Conservation (phyloP, 2,329 filamentous ascomycete genomes). For the Colletotrichum lindemuthianum region DNA sequence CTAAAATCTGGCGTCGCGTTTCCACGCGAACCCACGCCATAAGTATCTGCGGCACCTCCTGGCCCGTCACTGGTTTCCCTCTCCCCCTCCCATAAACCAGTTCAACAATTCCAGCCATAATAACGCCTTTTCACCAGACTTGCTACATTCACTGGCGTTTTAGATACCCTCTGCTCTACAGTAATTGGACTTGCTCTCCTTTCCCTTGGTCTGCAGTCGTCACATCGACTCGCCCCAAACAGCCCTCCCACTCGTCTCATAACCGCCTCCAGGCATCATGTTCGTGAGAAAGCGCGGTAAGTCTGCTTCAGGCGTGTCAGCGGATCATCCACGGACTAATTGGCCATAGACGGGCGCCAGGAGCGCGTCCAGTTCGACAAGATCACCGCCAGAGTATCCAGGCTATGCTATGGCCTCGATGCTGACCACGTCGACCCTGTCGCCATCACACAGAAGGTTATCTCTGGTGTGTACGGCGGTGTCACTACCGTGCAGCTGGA, state of each 20-base stretch:
- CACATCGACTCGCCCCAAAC: neutral
- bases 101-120: conserved; percentile 14
- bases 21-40: conserved; percentile 35
- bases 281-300: conserved; percentile 72
- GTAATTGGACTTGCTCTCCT: neutral
- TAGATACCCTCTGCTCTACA: conserved; percentile 21
- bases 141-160: conserved; percentile 13
- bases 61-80: neutral
- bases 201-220: conserved; percentile 2
- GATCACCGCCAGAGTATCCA: conserved; percentile 97
- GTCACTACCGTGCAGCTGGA: conserved; percentile 97
- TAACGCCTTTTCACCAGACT: conserved; percentile 13
- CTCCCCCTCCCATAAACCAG: conserved; percentile 23
- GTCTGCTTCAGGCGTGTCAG: conserved; percentile 41
- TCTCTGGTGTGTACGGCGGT: conserved; percentile 98
- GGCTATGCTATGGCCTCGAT: conserved; percentile 97
- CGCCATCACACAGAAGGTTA: conserved; percentile 98
- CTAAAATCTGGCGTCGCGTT: conserved; percentile 37
- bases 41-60: conserved; percentile 36
- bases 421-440: conserved; percentile 95
- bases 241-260: conserved; percentile 6
- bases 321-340: neutral
- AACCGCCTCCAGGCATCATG: conserved; percentile 53
- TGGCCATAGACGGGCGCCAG: conserved; percentile 87
- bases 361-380: conserved; percentile 99